These are phyloP conservation scores for Calvatia gigantea DNA, from an alignment of 768 basidiomycete species.

Conservation along the genomic window DNA sequence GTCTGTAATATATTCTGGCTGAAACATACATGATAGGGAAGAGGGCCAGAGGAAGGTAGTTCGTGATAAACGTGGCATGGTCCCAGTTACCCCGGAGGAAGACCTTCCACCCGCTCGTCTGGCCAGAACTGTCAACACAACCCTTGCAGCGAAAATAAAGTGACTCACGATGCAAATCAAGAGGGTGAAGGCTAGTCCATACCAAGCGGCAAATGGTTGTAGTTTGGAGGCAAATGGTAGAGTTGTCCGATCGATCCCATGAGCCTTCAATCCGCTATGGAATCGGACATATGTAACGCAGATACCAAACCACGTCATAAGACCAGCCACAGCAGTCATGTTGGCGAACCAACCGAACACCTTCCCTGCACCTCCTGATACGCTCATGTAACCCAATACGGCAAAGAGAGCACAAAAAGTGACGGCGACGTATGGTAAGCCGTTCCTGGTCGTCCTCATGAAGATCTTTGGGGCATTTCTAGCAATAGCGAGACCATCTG, in stretches of 20 bases:
- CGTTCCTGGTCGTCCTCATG: slow-evolving; percentile 58
- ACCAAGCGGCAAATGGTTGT: slow-evolving; percentile 76
- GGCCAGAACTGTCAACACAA: background rate
- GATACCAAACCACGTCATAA: slow-evolving; percentile 84
- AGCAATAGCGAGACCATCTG: slow-evolving; percentile 75
- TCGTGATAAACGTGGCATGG: slow-evolving; percentile 73
- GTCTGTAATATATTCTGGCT: slow-evolving; percentile 52
- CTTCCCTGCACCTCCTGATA: slow-evolving; percentile 56
- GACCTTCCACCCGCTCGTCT: slow-evolving; percentile 44
- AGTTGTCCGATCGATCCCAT: slow-evolving; percentile 67
- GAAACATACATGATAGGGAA: slow-evolving; percentile 75
- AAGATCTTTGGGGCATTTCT: slow-evolving; percentile 87
- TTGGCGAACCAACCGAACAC: slow-evolving; percentile 83
- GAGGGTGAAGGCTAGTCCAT: slow-evolving; percentile 36
- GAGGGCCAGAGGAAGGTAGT: slow-evolving; percentile 66
- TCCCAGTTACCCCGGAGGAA: slow-evolving; percentile 42
- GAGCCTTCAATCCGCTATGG: slow-evolving; percentile 74
- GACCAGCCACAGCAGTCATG: slow-evolving; percentile 65
- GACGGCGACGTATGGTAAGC: slow-evolving; percentile 76
- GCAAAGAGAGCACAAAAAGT: slow-evolving; percentile 66
- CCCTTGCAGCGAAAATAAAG: background rate
- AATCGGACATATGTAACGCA: slow-evolving; percentile 78
- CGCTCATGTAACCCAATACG: slow-evolving; percentile 79
- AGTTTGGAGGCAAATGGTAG: slow-evolving; percentile 69
- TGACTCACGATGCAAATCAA: slow-evolving; percentile 60